phyloP scores from a whole-genome alignment of 345 rosid species.

The Eucalyptus sp. region DNA sequence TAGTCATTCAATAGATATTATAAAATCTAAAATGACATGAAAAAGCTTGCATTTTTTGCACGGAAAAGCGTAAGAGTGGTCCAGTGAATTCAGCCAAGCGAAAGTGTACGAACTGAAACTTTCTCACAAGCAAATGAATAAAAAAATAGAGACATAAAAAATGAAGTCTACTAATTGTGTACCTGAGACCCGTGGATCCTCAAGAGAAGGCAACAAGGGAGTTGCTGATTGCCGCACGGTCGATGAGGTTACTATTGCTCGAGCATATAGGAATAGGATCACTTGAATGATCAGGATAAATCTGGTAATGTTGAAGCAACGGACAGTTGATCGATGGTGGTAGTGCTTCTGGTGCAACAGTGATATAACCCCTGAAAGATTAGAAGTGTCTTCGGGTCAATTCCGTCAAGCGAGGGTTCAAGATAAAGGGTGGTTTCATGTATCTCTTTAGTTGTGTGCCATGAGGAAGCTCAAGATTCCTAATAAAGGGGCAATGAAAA shows the following conservation, averaged over 20 bases:
- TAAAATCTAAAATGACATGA: neutral
- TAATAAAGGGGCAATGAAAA: neutral
- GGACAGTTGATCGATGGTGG: neutral
- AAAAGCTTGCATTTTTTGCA: neutral
- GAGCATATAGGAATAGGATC: neutral
- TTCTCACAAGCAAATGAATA: neutral
- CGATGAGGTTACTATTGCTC: neutral
- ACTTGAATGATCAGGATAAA: neutral
- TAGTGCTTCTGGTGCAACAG: neutral
- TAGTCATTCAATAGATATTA: neutral
- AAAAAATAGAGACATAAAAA: too few relatives aligned
- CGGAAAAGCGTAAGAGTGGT: neutral
- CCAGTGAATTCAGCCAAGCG: neutral
- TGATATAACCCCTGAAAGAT: neutral
- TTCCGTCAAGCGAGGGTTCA: neutral
- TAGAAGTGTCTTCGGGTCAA: neutral
- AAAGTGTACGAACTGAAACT: neutral
- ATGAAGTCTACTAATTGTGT: neutral
- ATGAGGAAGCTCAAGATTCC: neutral
- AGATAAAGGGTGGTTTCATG: neutral
- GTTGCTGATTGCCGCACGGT: neutral
- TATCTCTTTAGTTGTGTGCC: neutral
- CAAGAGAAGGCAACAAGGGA: too few relatives aligned
- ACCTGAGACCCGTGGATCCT: neutral
- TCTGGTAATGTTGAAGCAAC: neutral